These are phyloP conservation scores for Colletotrichum sp. DNA, from an alignment of 2,329 filamentous ascomycete genomes.

Conservation along the genomic window DNA sequence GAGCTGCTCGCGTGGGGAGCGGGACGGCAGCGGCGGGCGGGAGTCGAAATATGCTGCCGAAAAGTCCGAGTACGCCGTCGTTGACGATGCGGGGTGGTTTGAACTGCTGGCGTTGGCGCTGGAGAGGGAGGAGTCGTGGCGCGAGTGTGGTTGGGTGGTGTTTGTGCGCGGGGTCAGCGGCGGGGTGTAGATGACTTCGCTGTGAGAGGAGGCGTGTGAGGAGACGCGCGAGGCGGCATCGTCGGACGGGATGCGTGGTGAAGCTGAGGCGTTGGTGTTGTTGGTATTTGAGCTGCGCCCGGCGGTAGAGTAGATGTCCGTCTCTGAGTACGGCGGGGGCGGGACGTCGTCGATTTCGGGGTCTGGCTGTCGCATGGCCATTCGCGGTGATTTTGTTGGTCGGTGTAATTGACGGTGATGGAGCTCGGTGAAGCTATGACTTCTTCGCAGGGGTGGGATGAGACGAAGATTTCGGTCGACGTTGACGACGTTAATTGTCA, in stretches of 20 bases:
- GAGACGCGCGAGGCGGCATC: constrained; percentile 41
- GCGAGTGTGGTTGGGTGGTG: not conserved
- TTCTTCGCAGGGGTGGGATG: not conserved
- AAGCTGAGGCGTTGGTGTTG: not conserved
- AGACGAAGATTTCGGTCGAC: not conserved
- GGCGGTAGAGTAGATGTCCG: constrained; percentile 57
- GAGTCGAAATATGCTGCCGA: constrained; percentile 53
- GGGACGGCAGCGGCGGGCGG: constrained; percentile 38
- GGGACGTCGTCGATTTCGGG: constrained; percentile 42
- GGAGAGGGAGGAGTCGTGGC: not conserved
- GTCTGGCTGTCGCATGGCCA: constrained; percentile 12
- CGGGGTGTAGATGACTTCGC: constrained; percentile 56
- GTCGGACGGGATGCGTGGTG: constrained; percentile 32
- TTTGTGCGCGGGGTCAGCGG: constrained; percentile 50
- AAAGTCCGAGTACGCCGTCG: constrained; percentile 27
- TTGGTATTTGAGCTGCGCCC: constrained; percentile 24
- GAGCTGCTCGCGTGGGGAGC: constrained; percentile 21
- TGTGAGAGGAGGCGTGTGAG: constrained; percentile 38
- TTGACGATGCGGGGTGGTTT: constrained; percentile 1
- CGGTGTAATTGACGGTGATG: not conserved
- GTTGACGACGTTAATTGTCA: constrained; percentile 18
- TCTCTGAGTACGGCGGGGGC: constrained; percentile 64
- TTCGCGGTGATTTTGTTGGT: not conserved
- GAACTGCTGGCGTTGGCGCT: not conserved
- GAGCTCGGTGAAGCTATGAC: not conserved